Base-by-base conservation (phyloP, 2,329 filamentous ascomycete genomes). In the Cytospora mali region DNA sequence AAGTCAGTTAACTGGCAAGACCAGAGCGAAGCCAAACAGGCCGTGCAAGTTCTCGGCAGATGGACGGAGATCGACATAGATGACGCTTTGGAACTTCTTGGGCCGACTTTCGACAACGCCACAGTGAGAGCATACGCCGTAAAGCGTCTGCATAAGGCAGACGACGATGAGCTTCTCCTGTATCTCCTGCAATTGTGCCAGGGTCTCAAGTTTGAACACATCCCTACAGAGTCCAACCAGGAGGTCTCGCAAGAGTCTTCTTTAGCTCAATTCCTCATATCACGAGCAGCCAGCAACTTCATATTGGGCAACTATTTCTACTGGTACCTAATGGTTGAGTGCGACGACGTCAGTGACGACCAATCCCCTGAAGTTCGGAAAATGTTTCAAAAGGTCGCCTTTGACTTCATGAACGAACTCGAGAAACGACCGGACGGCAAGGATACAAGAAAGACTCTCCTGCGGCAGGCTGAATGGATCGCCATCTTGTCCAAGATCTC, bases 281-380 rank as follows among this genome's bases (percentile, higher is more conserved):
- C 90, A 1, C 86, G 95, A 39, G 96, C 95, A 4, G 90, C 91
- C 16, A 87, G 89, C 66, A 98, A 96, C 71, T 91, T 97, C 71
- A 89, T 90, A 64, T 83, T 99, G 1, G 95, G 94, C 31, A 99
- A 96, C 73, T 97, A 96, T 76, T 86, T 99, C 59, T 92, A 97
- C 74, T 99, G 95, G 95, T 99, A 98, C 75, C 82, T 99, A 2
- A 97, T 97, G 88, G 95, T 99, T 1, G 96, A 99, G 76, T 96
- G 93, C 69, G 92, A 96, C 69, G 94, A 97, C 73, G 81, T 83
- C 64, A 93, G 90, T 67, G 86, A 87, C 4, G 89, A 92, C 50
- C 91, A 93, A 69, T 84, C 87, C 25, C 81, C 86, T 5, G 87
- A 88, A 62, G 90, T 94, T 71, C 89, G 91, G 52, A 91, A 91